These are phyloP conservation scores for Erysimum cheiri DNA, from an alignment of 441 rosid genomes.

Conservation along the genomic window DNA sequence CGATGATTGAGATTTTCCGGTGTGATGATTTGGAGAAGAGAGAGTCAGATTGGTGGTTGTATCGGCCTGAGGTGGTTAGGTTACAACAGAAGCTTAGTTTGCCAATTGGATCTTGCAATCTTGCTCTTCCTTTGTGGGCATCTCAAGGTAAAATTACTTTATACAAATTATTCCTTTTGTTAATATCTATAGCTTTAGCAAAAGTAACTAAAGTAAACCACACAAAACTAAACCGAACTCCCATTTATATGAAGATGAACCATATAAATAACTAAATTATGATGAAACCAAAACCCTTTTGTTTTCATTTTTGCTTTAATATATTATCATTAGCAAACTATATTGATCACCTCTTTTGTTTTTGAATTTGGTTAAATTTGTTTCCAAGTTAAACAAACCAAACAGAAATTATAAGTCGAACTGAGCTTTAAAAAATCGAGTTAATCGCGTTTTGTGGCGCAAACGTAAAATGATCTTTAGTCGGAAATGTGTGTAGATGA, in stretches of 20 bases:
- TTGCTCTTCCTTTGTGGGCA: conserved; percentile 84
- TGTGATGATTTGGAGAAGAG: conserved; percentile 76
- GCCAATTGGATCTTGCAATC: conserved; percentile 86
- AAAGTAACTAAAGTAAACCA: not conserved
- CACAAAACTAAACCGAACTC: not conserved
- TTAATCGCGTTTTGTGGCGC: not conserved
- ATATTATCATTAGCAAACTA: not conserved
- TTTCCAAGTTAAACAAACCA: not conserved
- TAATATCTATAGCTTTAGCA: not conserved
- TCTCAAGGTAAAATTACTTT: conserved; percentile 41
- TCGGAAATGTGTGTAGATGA: conserved; percentile 5
- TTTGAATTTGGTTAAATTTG: not conserved
- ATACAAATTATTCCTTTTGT: not conserved
- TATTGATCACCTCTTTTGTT: not conserved
- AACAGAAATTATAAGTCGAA: not conserved
- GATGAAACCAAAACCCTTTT: not conserved
- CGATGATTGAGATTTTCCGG: conserved; percentile 86
- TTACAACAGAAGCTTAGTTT: conserved; percentile 71
- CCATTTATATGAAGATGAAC: not conserved
- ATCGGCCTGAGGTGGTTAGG: conserved; percentile 60
- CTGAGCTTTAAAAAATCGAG: conserved; percentile 13
- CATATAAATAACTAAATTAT: not conserved
- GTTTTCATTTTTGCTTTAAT: not conserved
- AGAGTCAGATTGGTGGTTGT: conserved; percentile 89
- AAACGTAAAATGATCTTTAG: not conserved